A percentile compares a stretch with the other conserved stretches of the same genome.
Evolutionary conservation across 495 filamentous ascomycete genomes (phyloP).

Genomic region (Pyrenopolyporus hunteri): DNA sequence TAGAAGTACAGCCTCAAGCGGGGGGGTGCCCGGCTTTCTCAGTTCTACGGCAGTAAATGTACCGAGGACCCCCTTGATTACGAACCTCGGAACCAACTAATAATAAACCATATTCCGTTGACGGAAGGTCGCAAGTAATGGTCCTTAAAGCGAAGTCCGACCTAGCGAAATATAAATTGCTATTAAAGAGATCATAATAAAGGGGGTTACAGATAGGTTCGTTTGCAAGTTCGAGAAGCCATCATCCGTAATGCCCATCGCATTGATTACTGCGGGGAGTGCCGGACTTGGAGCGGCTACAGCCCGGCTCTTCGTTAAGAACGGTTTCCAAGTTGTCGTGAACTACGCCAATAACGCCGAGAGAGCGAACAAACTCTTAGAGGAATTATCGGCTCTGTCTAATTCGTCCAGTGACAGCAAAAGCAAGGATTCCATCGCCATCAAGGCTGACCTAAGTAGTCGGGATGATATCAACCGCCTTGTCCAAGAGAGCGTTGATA

Average conservation of each 20-base stretch:
- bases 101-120: no score
- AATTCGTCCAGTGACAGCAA: conserved; percentile 11
- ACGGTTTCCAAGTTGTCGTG: conserved; percentile 56
- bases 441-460: conserved; percentile 59
- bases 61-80: no score
- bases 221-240: neutral
- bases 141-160: no score
- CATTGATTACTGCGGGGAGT: conserved; percentile 61
- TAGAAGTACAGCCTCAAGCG: no score
- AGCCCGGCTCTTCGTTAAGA: conserved; percentile 54
- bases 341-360: conserved; percentile 58
- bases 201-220: neutral
- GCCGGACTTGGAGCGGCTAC: conserved; percentile 64
- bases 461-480: conserved; percentile 51
- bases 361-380: conserved; percentile 52
- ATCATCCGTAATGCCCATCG: conserved; percentile 42
- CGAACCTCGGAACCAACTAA: no score
- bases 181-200: neutral
- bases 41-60: no score
- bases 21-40: no score
- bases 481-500: conserved; percentile 48
- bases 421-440: conserved; percentile 42
- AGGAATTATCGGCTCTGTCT: conserved; percentile 47
- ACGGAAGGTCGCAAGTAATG: no score
- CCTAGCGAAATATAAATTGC: neutral